phyloP scores from a whole-genome alignment of 23 red algal genomes.

The Chondrus crispus region DNA sequence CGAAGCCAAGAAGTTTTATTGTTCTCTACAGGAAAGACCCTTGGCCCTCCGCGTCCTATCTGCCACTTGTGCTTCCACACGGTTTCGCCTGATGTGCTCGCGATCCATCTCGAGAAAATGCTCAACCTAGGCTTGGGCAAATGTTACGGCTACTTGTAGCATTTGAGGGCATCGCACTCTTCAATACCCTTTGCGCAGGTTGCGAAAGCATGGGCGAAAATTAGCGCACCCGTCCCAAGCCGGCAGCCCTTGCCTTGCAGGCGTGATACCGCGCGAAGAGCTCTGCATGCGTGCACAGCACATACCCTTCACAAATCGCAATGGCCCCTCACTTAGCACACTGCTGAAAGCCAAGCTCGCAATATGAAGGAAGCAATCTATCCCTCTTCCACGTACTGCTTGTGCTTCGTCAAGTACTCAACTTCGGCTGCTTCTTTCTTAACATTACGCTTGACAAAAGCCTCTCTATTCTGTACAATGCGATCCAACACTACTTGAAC shows the following conservation, averaged over 20 bases:
- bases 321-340: neutral
- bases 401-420: slow-evolving; percentile 81
- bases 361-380: neutral
- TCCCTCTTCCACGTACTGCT: slow-evolving; percentile 81
- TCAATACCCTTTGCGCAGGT: too few relatives aligned
- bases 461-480: slow-evolving; percentile 84
- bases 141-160: too few relatives aligned
- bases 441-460: slow-evolving; percentile 71
- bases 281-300: neutral
- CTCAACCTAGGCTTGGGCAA: too few relatives aligned
- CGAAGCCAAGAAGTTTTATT: too few relatives aligned
- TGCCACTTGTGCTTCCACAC: too few relatives aligned
- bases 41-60: too few relatives aligned
- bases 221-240: too few relatives aligned
- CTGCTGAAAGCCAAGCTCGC: neutral
- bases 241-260: too few relatives aligned
- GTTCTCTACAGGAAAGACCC: too few relatives aligned
- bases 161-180: too few relatives aligned
- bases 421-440: slow-evolving; percentile 79
- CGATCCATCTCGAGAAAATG: neutral
- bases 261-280: neutral
- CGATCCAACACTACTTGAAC: slow-evolving; percentile 82
- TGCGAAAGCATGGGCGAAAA: too few relatives aligned
- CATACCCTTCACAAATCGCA: neutral
- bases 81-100: too few relatives aligned